phyloP scores from a whole-genome alignment of 768 basidiomycete species.

The Chalciporus sphaerocephalus region DNA sequence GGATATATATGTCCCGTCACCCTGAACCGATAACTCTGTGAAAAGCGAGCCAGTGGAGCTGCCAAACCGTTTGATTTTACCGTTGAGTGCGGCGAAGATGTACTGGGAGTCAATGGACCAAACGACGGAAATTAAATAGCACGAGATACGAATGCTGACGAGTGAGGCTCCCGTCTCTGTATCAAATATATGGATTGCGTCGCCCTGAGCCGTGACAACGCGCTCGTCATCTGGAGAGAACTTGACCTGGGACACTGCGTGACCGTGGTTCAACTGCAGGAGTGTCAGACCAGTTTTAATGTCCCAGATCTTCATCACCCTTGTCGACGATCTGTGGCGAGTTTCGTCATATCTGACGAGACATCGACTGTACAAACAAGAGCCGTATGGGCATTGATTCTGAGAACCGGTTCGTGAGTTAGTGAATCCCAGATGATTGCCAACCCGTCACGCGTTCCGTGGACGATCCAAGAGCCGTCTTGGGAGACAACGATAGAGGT shows the following conservation, averaged over 20 bases:
- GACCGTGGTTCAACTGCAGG: too few species aligned
- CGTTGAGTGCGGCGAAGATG: slow-evolving; percentile 3
- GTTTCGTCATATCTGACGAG: too few species aligned
- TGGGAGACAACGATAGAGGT: too few species aligned
- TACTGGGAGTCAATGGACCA: slow-evolving; percentile 8
- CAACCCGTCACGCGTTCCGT: too few species aligned
- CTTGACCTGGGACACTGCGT: background rate
- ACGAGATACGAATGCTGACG: slow-evolving; percentile 1
- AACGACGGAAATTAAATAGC: background rate
- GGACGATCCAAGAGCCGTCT: too few species aligned
- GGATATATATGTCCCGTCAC: background rate
- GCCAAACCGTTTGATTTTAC: background rate
- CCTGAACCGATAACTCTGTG: background rate
- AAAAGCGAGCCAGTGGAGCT: background rate
- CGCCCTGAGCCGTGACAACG: slow-evolving; percentile 3
- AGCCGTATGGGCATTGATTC: too few species aligned
- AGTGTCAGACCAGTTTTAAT: background rate
- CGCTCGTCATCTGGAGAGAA: slow-evolving; percentile 7
- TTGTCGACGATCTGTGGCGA: too few species aligned
- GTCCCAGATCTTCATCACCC: too few species aligned
- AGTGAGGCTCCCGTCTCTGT: slow-evolving; percentile 1
- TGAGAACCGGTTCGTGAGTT: too few species aligned
- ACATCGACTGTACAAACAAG: too few species aligned
- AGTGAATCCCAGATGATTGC: too few species aligned
- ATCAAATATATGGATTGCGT: slow-evolving; percentile 8